Evolutionary conservation across 352 stramenopile species (phyloP).

Genomic region (Pythium diclinum): DNA sequence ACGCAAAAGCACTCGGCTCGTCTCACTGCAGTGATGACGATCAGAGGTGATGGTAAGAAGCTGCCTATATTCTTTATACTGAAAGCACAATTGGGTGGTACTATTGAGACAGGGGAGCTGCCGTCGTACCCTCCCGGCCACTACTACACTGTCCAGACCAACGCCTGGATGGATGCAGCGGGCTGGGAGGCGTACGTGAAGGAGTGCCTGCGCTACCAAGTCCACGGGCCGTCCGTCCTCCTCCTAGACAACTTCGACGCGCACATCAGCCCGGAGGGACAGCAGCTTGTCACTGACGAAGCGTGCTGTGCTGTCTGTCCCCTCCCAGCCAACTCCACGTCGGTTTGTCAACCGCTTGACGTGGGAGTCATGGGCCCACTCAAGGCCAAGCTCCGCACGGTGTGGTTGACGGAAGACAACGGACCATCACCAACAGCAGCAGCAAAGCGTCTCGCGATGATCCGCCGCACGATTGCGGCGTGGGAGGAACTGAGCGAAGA

Average conservation of each 20-base stretch:
- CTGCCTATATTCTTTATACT: constrained; percentile 28
- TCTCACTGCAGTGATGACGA: constrained; percentile 20
- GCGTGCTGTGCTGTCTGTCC: constrained; percentile 3
- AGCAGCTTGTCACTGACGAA: constrained; percentile 1
- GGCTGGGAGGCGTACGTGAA: constrained; percentile 18
- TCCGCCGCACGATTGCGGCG: not conserved
- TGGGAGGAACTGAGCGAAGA: constrained; percentile 8
- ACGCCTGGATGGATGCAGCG: constrained; percentile 24
- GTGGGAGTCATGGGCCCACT: constrained; percentile 16
- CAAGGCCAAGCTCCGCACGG: not conserved
- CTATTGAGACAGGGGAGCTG: constrained; percentile 22
- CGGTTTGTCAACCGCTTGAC: constrained; percentile 21
- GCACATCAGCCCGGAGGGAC: constrained; percentile 13
- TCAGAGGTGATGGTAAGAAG: constrained; percentile 24
- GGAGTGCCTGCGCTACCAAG: constrained; percentile 1
- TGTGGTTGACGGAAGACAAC: constrained; percentile 1
- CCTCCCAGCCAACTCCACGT: constrained; percentile 21
- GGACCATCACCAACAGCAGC: not conserved
- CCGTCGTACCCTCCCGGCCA: constrained; percentile 17
- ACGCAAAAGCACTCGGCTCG: constrained; percentile 22
- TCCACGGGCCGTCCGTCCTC: constrained; percentile 13
- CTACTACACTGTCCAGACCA: constrained; percentile 24
- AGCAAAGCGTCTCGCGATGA: constrained; percentile 1
- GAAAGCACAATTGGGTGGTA: constrained; percentile 9
- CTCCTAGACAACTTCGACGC: constrained; percentile 27